phyloP scores from a whole-genome alignment of 345 rosid species.

The Ricinus communis region DNA sequence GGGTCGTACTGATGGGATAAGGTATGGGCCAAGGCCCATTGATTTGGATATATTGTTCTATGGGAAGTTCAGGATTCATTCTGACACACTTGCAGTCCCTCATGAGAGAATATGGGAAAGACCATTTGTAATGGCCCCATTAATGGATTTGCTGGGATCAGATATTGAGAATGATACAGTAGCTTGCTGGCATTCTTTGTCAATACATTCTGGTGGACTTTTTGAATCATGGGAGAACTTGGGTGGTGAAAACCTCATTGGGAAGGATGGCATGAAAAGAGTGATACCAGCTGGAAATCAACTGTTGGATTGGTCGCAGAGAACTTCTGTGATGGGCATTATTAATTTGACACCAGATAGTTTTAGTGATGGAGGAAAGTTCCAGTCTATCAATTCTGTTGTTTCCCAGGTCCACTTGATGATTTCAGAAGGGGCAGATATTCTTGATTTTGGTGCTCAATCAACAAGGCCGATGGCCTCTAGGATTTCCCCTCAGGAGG shows the following conservation, averaged over 20 bases:
- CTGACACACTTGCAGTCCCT: conserved; percentile 64
- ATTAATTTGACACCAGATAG: conserved; percentile 95
- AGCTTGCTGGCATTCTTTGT: conserved; percentile 78
- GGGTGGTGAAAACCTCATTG: conserved; percentile 74
- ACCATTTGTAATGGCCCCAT: conserved; percentile 87
- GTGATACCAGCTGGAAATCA: conserved; percentile 67
- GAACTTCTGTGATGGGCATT: conserved; percentile 78
- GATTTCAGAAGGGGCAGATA: conserved; percentile 81
- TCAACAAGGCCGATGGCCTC: conserved; percentile 86
- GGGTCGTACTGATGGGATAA: conserved; percentile 72
- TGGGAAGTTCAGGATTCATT: conserved; percentile 59
- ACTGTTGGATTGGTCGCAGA: conserved; percentile 79
- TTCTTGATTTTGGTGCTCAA: conserved; percentile 86
- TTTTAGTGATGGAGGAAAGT: conserved; percentile 89
- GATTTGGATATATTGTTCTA: conserved; percentile 90
- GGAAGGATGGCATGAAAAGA: conserved; percentile 72
- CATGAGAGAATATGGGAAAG: conserved; percentile 94
- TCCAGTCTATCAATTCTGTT: conserved; percentile 61
- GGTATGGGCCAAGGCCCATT: conserved; percentile 87
- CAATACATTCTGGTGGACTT: conserved; percentile 51
- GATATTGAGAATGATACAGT: conserved; percentile 62
- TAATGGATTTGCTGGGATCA: conserved; percentile 77
- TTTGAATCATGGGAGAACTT: conserved; percentile 68
- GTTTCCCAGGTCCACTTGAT: conserved; percentile 65
- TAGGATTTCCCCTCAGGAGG: conserved; percentile 65